Percentiles rank a stretch among this genome's conserved stretches.
Conservation (phyloP, 1,284 basidiomycete species). For the Phaffia rhodozyma region DNA sequence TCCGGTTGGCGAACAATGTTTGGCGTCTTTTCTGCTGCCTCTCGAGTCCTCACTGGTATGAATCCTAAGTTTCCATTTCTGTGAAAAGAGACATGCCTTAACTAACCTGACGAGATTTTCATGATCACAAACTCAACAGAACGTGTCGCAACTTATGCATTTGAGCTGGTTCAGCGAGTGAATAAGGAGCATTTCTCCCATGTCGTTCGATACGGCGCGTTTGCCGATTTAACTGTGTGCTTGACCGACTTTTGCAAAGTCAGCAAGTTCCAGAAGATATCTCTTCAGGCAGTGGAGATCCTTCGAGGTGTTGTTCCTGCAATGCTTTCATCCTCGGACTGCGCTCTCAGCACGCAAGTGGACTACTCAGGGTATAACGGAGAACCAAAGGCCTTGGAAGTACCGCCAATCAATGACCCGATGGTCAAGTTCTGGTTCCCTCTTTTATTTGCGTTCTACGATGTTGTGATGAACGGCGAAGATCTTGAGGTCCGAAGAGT, state of each 20-base stretch:
- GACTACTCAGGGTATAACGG: slow-evolving; percentile 19
- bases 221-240: slow-evolving; percentile 91
- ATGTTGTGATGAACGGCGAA: slow-evolving; percentile 99
- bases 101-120: not conserved
- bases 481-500: slow-evolving; percentile 92
- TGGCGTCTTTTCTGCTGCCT: slow-evolving; percentile 91
- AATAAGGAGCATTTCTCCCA: slow-evolving; percentile 84
- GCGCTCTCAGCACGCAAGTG: slow-evolving; percentile 42
- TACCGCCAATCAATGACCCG: slow-evolving; percentile 50
- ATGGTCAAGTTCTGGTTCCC: slow-evolving; percentile 98
- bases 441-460: slow-evolving; percentile 90
- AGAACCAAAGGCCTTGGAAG: slow-evolving; percentile 17
- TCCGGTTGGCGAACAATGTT: slow-evolving; percentile 99
- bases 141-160: slow-evolving; percentile 83
- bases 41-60: slow-evolving; percentile 77
- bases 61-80: not conserved
- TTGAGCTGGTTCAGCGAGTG: slow-evolving; percentile 86
- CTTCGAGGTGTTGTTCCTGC: slow-evolving; percentile 79
- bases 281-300: slow-evolving; percentile 91
- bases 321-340: slow-evolving; percentile 78
- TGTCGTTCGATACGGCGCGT: slow-evolving; percentile 83
- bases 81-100: not conserved
- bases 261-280: slow-evolving; percentile 97
- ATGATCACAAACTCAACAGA: slow-evolving; percentile 40
- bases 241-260: slow-evolving; percentile 99